Base-by-base conservation (phyloP, 2,329 filamentous ascomycete genomes). In the Cryphonectria parasitica region DNA sequence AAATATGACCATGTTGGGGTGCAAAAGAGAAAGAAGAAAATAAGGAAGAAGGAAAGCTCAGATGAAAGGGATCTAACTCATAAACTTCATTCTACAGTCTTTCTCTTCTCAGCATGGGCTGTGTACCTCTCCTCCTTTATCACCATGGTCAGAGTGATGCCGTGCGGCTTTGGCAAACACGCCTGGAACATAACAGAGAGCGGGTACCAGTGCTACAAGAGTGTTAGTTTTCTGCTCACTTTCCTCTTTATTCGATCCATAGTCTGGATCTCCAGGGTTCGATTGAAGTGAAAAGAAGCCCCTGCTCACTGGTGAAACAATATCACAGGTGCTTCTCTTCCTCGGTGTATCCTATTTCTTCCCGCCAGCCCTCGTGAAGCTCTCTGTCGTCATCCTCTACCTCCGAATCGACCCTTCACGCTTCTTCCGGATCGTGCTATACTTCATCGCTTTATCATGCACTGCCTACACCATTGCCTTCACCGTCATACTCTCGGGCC, bases 281-380 rank as follows among this genome's bases (percentile, higher is more conserved):
- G 36, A 39, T 11, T 10, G 10, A 39, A 39, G 36, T 39, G 36
- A 39, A 39, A 39, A 39, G 28, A 52, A 13, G 2, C 0, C 13
- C 7, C 60, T 25, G 28, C 39, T 54, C 28, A 45, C 34, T n/a
- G 49, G 49, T 49, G 36, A 10, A 28, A 15, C 54, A 49, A 49
- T 2, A 49, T 11, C 49, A 58, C 61, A 72, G 71, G 56, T 66
- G 36, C 69, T 72, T 28, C 63, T 72, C 25, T 72, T 72, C 52
- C 69, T 72, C 31, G 74, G 73, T 15, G 28, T 74, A 22, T 71
- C 73, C n/a, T 75, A 75, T 58, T 72, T 75, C 68, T 74, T 72
- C 71, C 73, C 74, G 17, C 71, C 74, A 31, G 74, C 74, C 3
- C 67, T 75, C 5, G 72, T 73, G 2, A 75, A 75, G 43, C 71